phyloP scores from a whole-genome alignment of 106 monocot species.

The Iris macrosiphon region DNA sequence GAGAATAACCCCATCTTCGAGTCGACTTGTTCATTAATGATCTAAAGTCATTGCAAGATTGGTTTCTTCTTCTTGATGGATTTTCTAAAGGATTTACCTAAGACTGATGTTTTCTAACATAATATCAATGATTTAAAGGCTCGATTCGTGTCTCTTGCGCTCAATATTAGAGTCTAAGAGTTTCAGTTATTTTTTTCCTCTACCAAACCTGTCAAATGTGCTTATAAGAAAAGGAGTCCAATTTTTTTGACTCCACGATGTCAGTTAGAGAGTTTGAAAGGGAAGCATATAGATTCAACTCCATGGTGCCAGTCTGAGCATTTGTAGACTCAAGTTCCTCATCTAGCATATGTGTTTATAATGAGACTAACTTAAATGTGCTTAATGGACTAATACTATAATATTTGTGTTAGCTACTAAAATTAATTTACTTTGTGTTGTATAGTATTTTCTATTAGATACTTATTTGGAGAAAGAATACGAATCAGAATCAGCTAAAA shows the following conservation, averaged over 20 bases:
- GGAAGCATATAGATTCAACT: no score
- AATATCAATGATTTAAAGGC: slow-evolving; percentile 15
- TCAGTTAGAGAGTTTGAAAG: slow-evolving; percentile 22
- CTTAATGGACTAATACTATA: background rate
- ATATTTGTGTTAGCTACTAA: no score
- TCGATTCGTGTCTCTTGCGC: slow-evolving; percentile 41
- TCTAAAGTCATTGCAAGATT: no score
- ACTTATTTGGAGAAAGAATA: background rate
- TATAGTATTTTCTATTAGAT: background rate
- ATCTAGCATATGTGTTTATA: slow-evolving; percentile 9
- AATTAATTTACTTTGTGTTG: background rate
- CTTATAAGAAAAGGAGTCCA: slow-evolving; percentile 1
- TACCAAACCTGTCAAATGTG: background rate
- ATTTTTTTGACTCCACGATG: slow-evolving; percentile 1
- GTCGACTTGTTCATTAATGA: no score
- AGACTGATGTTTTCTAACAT: background rate
- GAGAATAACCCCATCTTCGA: no score
- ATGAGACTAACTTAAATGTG: background rate
- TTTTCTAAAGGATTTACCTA: background rate
- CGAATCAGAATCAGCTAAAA: background rate
- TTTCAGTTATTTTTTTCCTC: slow-evolving; percentile 12
- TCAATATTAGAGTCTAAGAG: slow-evolving; percentile 17
- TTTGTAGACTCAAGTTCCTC: background rate
- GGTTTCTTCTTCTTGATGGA: background rate
- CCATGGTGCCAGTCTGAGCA: no score